phyloP scores from a whole-genome alignment of 1,139 yeast species.

The Debaryomyces udenii region DNA sequence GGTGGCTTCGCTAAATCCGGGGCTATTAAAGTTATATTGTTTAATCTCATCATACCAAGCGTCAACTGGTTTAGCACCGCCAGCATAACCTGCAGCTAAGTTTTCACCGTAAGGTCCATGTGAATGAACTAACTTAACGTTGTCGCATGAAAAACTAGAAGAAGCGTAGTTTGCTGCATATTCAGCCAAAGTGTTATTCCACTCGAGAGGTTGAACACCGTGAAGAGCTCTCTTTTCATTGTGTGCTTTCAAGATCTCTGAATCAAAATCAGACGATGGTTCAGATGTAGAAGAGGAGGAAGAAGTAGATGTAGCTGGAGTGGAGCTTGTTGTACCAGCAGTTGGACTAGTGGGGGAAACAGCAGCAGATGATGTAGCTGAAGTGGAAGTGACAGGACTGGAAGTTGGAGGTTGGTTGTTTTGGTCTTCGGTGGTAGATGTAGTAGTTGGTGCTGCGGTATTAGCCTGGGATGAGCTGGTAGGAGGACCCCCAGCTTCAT shows the following conservation, averaged over 20 bases:
- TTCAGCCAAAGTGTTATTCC: slow-evolving; percentile 51
- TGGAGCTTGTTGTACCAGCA: slow-evolving; percentile 18
- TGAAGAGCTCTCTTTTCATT: slow-evolving; percentile 59
- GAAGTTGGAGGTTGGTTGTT: slow-evolving; percentile 11
- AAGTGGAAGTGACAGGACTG: slow-evolving; percentile 17
- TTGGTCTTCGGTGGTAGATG: slow-evolving; percentile 17
- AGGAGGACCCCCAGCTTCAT: slow-evolving; percentile 20
- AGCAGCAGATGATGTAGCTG: slow-evolving; percentile 17
- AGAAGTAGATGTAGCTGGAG: slow-evolving; percentile 25
- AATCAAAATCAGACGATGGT: slow-evolving; percentile 26
- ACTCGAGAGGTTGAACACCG: slow-evolving; percentile 47
- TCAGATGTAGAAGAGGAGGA: slow-evolving; percentile 19
- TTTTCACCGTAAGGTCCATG: slow-evolving; percentile 62
- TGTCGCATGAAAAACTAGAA: slow-evolving; percentile 49
- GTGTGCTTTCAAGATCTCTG: slow-evolving; percentile 49
- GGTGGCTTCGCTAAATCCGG: slow-evolving; percentile 46
- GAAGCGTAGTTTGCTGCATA: slow-evolving; percentile 53
- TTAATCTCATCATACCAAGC: slow-evolving; percentile 68
- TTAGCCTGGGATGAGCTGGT: slow-evolving; percentile 13
- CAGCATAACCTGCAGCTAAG: slow-evolving; percentile 55
- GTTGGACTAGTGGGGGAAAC: slow-evolving; percentile 15
- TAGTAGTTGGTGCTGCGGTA: slow-evolving; percentile 8
- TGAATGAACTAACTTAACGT: slow-evolving; percentile 55
- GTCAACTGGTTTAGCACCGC: slow-evolving; percentile 55
- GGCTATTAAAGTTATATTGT: slow-evolving; percentile 49